A percentile compares a stretch with the other conserved stretches of the same genome.
These are phyloP conservation scores for Kwoniella heveanensis DNA, from an alignment of 768 basidiomycete species.

Conservation along the genomic window DNA sequence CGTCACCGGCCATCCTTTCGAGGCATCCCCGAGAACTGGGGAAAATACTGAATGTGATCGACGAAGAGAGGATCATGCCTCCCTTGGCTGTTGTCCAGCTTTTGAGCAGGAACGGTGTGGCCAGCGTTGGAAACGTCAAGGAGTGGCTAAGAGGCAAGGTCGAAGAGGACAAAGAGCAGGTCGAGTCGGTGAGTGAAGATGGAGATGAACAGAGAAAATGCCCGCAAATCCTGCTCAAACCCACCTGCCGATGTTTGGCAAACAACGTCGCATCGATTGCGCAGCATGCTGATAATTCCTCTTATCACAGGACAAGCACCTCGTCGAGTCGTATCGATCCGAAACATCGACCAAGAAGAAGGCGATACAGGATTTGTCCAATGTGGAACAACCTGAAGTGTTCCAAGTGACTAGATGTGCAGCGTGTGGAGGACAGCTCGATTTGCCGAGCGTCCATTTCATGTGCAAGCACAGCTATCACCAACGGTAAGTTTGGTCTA, in stretches of 20 bases:
- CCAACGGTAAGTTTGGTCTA: conserved; percentile 68
- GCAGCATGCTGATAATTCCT: not conserved
- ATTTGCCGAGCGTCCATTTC: conserved; percentile 91
- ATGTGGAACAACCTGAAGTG: conserved; percentile 75
- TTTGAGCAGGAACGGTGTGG: conserved; percentile 81
- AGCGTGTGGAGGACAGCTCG: conserved; percentile 82
- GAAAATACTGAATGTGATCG: conserved; percentile 72
- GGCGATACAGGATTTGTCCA: conserved; percentile 77
- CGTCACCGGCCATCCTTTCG: conserved; percentile 70
- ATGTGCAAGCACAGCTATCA: conserved; percentile 99
- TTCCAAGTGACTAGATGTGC: conserved; percentile 96
- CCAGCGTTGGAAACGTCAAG: conserved; percentile 88
- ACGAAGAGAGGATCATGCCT: conserved; percentile 78
- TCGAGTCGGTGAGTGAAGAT: conserved; percentile 68
- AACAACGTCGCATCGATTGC: too few species aligned
- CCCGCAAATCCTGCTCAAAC: conserved; percentile 3
- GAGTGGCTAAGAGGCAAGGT: conserved; percentile 84
- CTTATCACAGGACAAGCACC: conserved; percentile 71
- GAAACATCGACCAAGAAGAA: conserved; percentile 80
- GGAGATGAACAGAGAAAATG: too few species aligned
- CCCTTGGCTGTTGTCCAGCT: conserved; percentile 88
- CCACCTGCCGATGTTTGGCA: not conserved
- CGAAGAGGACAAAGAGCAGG: conserved; percentile 70
- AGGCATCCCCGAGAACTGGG: conserved; percentile 73
- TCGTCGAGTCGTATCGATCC: conserved; percentile 82